Evolutionary conservation across 108 stramenopile species (phyloP), one percentile per base, ranked within the genome.

Genomic region (Bacterosira constricta): DNA sequence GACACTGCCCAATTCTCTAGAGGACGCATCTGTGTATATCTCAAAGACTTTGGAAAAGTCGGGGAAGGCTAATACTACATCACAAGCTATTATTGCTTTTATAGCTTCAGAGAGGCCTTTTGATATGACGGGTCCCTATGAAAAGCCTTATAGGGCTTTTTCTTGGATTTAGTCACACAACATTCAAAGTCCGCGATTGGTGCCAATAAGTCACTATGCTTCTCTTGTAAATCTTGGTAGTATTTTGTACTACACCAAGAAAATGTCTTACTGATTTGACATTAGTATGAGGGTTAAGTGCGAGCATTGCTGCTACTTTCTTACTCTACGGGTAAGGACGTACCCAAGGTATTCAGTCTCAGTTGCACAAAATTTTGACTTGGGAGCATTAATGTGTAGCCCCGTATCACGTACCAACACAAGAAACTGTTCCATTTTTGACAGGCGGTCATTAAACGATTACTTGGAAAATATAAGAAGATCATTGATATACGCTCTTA

Each of bases 11-110:
- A 30, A 32, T 53, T 36, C 6, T 2, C 12, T 71, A 23, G 42
- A 38, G 6, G 81, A 77, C 69, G 82, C 79, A 30, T n/a, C n/a
- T n/a, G n/a, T 77, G 46, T 85, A 66, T 8, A 89, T 73, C 38
- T 69, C 53, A 70, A 86, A 89, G 9, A 53, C 78, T 46, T 74
- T 15, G 11, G 69, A 50, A 27, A 61, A 69, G 62, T 89, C 79
- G 0, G 85, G 81, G 71, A 71, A 86, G 1, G 66, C 50, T 0
- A 54, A 17, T 4, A 44, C 26, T 6, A 63, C 61, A 27, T 63
- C 41, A 20, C 30, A 44, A 8, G 1, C 0, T 29, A 27, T 44
- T 12, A 18, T 21, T 18, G 39, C 42, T 29, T 63, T 63, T 6
- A 45, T 6, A 6, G 3, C 21, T 6, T 63, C 61, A 30, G 30